A percentile compares a stretch with the other conserved stretches of the same genome.
Conservation (phyloP, 2,329 filamentous ascomycete species). For the Chaetomium sp. region DNA sequence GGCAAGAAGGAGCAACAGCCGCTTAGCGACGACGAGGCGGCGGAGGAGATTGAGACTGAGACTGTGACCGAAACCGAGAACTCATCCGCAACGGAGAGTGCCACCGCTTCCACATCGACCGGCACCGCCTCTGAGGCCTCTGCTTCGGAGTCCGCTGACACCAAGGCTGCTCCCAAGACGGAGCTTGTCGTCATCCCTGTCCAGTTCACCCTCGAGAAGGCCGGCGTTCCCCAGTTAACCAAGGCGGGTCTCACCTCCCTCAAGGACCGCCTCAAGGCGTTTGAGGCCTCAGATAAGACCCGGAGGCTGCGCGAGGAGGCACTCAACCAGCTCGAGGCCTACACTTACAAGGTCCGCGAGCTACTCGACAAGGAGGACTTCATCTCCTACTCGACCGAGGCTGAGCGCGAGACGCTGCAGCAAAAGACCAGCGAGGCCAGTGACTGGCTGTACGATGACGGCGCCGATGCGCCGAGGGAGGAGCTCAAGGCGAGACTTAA, state of each 20-base stretch:
- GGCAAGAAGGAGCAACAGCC: constrained; percentile 74
- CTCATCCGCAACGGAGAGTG: constrained; percentile 23
- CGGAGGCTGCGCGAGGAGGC: constrained; percentile 75
- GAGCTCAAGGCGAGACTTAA: constrained; percentile 71
- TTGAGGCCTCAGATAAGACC: constrained; percentile 76
- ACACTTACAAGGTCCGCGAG: constrained; percentile 83
- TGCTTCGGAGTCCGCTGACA: constrained; percentile 43
- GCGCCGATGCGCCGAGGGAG: constrained; percentile 66
- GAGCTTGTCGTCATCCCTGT: constrained; percentile 51
- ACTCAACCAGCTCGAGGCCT: constrained; percentile 87
- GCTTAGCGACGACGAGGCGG: constrained; percentile 54
- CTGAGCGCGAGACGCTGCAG: constrained; percentile 60
- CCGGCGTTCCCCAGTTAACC: constrained; percentile 44
- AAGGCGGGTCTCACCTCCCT: constrained; percentile 43
- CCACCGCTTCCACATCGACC: constrained; percentile 27
- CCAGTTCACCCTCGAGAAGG: constrained; percentile 42
- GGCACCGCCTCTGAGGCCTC: constrained; percentile 28
- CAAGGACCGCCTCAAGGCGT: constrained; percentile 71
- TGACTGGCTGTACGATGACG: constrained; percentile 89
- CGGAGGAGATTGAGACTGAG: constrained; percentile 37
- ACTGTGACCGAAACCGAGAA: constrained; percentile 32
- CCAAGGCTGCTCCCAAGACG: constrained; percentile 51
- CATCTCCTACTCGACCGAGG: constrained; percentile 60
- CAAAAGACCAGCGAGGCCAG: constrained; percentile 61
- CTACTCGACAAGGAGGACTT: constrained; percentile 73